Conservation (phyloP, 768 basidiomycete species). For the Tubosaeta sp. region DNA sequence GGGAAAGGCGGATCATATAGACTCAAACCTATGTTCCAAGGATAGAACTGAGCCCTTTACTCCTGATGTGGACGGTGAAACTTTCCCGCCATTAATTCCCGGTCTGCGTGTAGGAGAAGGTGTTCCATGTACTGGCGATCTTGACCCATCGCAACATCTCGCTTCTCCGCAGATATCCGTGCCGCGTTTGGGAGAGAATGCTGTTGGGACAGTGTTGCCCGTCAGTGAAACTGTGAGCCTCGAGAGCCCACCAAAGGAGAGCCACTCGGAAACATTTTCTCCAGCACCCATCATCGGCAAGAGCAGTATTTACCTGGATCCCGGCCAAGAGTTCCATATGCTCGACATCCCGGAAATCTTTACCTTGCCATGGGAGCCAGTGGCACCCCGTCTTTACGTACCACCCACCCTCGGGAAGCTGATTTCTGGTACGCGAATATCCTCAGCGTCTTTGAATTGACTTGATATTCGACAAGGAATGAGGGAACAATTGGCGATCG, state of each 20-base stretch:
- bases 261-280: neutral
- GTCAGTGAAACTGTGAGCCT: neutral
- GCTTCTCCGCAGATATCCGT: neutral
- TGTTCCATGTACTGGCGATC: neutral
- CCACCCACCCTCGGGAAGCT: slow-evolving; percentile 34
- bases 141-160: neutral
- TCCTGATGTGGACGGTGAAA: neutral
- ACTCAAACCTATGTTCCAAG: neutral
- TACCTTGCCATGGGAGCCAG: slow-evolving; percentile 32
- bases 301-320: neutral
- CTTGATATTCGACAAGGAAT: slow-evolving; percentile 22
- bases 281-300: neutral
- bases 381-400: slow-evolving; percentile 28
- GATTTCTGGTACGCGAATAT: slow-evolving; percentile 28
- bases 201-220: neutral
- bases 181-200: neutral
- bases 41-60: neutral
- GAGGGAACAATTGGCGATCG: slow-evolving; percentile 30
- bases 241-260: neutral
- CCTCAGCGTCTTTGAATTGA: neutral
- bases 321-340: slow-evolving; percentile 29
- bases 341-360: slow-evolving; percentile 32
- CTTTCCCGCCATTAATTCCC: neutral
- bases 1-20: neutral
- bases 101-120: neutral